Base-by-base conservation (phyloP, 169 alveolate genomes). In the Amoebophrya sp. region DNA sequence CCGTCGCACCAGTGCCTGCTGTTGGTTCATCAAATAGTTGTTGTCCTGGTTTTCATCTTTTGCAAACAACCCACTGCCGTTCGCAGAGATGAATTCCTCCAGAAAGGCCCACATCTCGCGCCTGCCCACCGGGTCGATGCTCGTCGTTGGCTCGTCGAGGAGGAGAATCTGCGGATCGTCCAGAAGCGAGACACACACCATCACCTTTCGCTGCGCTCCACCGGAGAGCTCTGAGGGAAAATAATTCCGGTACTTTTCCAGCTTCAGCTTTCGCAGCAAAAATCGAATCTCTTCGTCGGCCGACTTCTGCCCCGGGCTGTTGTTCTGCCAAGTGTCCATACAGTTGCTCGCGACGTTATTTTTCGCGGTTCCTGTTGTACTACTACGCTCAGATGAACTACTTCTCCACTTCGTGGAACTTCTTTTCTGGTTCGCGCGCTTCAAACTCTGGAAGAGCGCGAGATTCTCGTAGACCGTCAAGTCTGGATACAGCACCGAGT, bases 101-200 rank as follows among this genome's bases (percentile, higher is more conserved):
- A 97, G 96, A 96, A 95, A 47, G 18, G 29, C 18, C 66, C 66
- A 47, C 66, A 47, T 47, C 88, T 95, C 95, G 92, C 95, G 93
- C 91, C 97, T 95, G 23, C 97, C 96, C 90, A 94, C 96, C 3
- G 98, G 98, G 90, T 97, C 98, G 97, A 97, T 96, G 41, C 98
- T 98, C 14, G 97, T 95, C 7, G 97, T 95, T 12, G 98, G 98
- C 91, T 97, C 98, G 94, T 97, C 98, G 40, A 97, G 90, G 40
- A 97, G 94, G 47, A 96, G 95, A 77, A 97, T 94, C 1, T 97
- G 96, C 0, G 98, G 98, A 90, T 96, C 95, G 32, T 97, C 97
- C 25, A 96, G 94, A 95, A 97, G 94, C 47, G 97, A 96, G 77
- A 97, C 96, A 32, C 97, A 97, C 0, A 97, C 97, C 18, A 95